Percentiles rank a stretch among this genome's conserved stretches.
These are phyloP conservation scores for Iberis pinnata DNA, from an alignment of 345 rosid species.

Conservation along the genomic window DNA sequence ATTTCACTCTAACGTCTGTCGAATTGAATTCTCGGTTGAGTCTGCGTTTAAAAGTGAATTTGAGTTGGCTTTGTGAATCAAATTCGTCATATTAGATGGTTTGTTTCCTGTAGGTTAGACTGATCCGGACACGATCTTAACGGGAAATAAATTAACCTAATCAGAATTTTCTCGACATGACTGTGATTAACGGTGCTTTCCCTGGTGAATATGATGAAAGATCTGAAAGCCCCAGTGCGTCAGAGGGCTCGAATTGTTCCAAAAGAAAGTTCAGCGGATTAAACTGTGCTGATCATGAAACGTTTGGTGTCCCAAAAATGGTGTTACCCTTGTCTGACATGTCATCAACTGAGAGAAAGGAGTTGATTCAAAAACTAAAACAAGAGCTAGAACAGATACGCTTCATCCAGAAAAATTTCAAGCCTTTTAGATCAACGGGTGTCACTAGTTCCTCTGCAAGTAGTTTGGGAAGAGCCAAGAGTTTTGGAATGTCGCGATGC, in stretches of 20 bases:
- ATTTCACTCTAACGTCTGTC: too few relatives aligned
- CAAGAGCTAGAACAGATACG: constrained; percentile 60
- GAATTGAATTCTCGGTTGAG: too few relatives aligned
- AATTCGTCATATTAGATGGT: neutral
- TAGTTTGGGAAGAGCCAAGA: constrained; percentile 35
- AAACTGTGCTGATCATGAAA: constrained; percentile 31
- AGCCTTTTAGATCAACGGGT: constrained; percentile 32
- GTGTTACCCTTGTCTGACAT: constrained; percentile 51
- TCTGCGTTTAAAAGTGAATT: too few relatives aligned
- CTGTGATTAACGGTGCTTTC: constrained; percentile 24
- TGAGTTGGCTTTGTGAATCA: too few relatives aligned
- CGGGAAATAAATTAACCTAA: too few relatives aligned
- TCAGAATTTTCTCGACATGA: constrained; percentile 9
- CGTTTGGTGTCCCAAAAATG: constrained; percentile 41
- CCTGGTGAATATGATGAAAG: constrained; percentile 36
- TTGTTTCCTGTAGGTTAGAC: neutral
- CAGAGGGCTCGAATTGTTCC: constrained; percentile 50
- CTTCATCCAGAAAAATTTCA: constrained; percentile 40
- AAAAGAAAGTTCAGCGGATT: constrained; percentile 52
- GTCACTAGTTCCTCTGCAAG: constrained; percentile 39
- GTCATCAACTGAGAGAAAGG: constrained; percentile 55
- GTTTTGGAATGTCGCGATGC: constrained; percentile 36
- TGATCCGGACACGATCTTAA: too few relatives aligned
- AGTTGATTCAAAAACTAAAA: constrained; percentile 42
- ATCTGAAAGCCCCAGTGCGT: constrained; percentile 58